Evolutionary conservation across 2,329 filamentous ascomycete species (phyloP).

Genomic region (Cercospora beticola): DNA sequence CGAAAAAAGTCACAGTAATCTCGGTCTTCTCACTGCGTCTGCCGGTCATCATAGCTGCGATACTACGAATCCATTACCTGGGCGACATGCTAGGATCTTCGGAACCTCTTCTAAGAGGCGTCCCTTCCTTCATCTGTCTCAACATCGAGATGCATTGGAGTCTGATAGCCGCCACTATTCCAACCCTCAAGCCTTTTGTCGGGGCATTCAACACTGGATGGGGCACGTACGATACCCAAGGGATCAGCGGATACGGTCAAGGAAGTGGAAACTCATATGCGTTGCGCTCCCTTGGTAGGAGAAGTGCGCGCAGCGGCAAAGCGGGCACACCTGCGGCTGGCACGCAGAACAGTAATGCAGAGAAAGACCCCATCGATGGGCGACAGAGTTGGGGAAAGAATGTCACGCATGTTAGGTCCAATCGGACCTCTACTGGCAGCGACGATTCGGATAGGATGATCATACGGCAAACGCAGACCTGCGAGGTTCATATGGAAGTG

Average conservation of each 20-base stretch:
- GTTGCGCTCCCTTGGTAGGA: constrained; percentile 20
- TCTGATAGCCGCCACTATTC: constrained; percentile 29
- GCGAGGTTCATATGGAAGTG: constrained; percentile 24
- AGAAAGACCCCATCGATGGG: background rate
- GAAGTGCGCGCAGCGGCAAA: constrained; percentile 11
- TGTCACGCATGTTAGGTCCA: constrained; percentile 18
- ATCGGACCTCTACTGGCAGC: constrained; percentile 18
- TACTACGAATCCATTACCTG: constrained; percentile 24
- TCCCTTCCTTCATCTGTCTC: constrained; percentile 27
- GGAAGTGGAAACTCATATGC: constrained; percentile 23
- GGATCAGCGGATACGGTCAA: constrained; percentile 23
- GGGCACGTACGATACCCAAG: constrained; percentile 27
- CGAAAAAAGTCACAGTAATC: constrained; percentile 25
- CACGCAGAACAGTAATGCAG: constrained; percentile 8
- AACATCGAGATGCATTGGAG: constrained; percentile 32
- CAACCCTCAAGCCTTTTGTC: constrained; percentile 29
- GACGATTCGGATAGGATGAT: constrained; percentile 27
- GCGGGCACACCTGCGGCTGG: constrained; percentile 7
- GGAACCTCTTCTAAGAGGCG: constrained; percentile 23
- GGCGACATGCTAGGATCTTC: constrained; percentile 11
- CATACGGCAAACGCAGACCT: constrained; percentile 28
- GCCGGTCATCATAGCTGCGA: constrained; percentile 24
- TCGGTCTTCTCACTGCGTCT: constrained; percentile 27
- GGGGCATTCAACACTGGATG: constrained; percentile 30
- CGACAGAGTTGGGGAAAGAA: constrained; percentile 20